These are phyloP conservation scores for Raddia distichophylla DNA, from an alignment of 176 grass and related monocot species.

Conservation along the genomic window DNA sequence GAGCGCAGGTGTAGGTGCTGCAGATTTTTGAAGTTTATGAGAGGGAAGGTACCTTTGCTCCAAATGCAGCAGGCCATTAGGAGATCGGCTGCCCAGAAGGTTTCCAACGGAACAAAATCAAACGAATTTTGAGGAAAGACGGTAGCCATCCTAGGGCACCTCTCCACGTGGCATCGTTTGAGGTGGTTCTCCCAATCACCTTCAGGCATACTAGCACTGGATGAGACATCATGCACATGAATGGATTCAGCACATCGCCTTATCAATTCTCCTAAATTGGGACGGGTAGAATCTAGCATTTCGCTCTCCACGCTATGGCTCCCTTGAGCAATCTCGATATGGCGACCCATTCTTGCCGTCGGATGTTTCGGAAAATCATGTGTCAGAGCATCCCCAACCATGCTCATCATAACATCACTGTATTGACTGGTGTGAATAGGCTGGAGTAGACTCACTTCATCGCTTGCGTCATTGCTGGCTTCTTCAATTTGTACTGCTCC, in stretches of 20 bases:
- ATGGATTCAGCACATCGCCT: rapidly evolving
- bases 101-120: neutral
- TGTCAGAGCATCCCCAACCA: neutral
- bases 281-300: rapidly evolving
- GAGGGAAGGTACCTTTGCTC: neutral
- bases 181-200: rapidly evolving
- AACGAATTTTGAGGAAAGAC: neutral
- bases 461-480: neutral
- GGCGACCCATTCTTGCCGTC: neutral
- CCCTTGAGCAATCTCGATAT: neutral
- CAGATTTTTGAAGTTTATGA: neutral
- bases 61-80: neutral
- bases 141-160: neutral
- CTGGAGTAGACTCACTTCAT: neutral
- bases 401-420: neutral
- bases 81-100: conserved; percentile 25
- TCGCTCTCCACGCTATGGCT: neutral
- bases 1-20: neutral
- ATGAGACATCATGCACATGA: neutral
- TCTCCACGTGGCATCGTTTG: conserved; percentile 13
- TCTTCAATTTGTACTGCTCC: neutral
- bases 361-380: neutral
- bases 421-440: neutral
- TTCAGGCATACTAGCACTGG: rapidly evolving
- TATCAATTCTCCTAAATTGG: rapidly evolving